phyloP scores from a whole-genome alignment of 768 basidiomycete species.

The Nevesoporus exiguus region DNA sequence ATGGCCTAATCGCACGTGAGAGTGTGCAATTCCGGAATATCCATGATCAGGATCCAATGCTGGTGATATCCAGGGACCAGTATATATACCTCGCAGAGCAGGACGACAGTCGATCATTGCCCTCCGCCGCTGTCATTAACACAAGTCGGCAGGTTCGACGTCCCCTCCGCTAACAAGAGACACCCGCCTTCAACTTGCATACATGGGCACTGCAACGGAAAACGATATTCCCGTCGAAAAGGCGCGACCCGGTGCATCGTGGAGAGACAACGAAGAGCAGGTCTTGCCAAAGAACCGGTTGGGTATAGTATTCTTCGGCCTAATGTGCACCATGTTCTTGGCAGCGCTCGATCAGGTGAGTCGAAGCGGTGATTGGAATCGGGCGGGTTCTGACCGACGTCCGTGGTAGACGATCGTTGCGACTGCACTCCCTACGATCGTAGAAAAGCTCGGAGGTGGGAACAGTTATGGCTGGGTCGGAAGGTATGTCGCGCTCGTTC shows the following conservation, averaged over 20 bases:
- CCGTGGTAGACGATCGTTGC: slow-evolving; percentile 58
- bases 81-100: neutral
- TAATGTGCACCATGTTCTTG: slow-evolving; percentile 30
- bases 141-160: no score
- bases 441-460: slow-evolving; percentile 59
- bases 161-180: neutral
- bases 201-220: slow-evolving; percentile 9
- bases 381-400: neutral
- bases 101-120: neutral
- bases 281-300: slow-evolving; percentile 40
- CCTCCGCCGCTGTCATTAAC: neutral
- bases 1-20: neutral
- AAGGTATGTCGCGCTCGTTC: slow-evolving; percentile 38
- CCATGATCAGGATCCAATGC: neutral
- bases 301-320: slow-evolving; percentile 25
- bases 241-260: slow-evolving; percentile 45
- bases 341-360: slow-evolving; percentile 61
- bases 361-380: neutral
- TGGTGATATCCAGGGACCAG: neutral
- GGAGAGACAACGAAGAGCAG: slow-evolving; percentile 54
- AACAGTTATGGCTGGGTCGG: slow-evolving; percentile 71
- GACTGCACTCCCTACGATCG: slow-evolving; percentile 75
- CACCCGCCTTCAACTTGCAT: neutral
- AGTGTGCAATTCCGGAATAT: neutral
- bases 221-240: slow-evolving; percentile 16